A percentile compares a stretch with the other conserved stretches of the same genome.
phyloP scores from a whole-genome alignment of 2,329 filamentous ascomycete genomes.

The Bisporella sp. region DNA sequence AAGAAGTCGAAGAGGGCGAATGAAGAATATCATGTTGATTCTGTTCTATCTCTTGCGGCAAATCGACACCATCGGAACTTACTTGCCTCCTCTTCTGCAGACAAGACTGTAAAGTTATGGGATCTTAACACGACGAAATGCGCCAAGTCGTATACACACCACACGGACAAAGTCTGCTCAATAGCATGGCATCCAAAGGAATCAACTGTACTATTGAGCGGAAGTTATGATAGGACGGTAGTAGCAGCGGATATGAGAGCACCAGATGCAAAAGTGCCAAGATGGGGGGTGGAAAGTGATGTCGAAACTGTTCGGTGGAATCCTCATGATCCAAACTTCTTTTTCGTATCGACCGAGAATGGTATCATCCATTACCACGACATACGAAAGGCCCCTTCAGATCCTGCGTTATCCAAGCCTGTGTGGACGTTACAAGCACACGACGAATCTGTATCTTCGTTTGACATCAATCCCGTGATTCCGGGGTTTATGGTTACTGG shows the following conservation, averaged over 20 bases:
- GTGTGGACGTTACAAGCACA: constrained; percentile 95
- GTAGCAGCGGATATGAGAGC: constrained; percentile 96
- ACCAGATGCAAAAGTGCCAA: constrained; percentile 70
- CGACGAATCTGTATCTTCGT: constrained; percentile 83
- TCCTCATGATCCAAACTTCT: constrained; percentile 85
- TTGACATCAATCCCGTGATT: constrained; percentile 84
- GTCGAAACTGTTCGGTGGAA: constrained; percentile 93
- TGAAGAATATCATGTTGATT: constrained; percentile 88
- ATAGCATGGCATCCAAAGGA: constrained; percentile 87
- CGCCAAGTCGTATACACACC: constrained; percentile 91
- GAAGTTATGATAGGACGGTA: constrained; percentile 90
- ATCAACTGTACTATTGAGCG: constrained; percentile 81
- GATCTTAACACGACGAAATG: constrained; percentile 87
- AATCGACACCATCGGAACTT: constrained; percentile 93
- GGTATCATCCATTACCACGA: constrained; percentile 93
- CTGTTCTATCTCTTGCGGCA: constrained; percentile 82
- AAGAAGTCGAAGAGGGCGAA: constrained; percentile 87
- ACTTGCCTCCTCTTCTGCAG: constrained; percentile 88
- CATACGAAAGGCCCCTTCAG: constrained; percentile 65
- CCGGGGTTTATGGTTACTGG: constrained; percentile 92
- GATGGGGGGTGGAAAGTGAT: constrained; percentile 93
- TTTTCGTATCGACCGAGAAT: constrained; percentile 90
- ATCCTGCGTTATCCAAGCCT: constrained; percentile 70
- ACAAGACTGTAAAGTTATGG: constrained; percentile 97
- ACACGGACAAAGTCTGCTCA: constrained; percentile 97